Evolutionary conservation across 163 green algal species (phyloP), one percentile per base, ranked within the genome.

Genomic region (Volvox carteri): DNA sequence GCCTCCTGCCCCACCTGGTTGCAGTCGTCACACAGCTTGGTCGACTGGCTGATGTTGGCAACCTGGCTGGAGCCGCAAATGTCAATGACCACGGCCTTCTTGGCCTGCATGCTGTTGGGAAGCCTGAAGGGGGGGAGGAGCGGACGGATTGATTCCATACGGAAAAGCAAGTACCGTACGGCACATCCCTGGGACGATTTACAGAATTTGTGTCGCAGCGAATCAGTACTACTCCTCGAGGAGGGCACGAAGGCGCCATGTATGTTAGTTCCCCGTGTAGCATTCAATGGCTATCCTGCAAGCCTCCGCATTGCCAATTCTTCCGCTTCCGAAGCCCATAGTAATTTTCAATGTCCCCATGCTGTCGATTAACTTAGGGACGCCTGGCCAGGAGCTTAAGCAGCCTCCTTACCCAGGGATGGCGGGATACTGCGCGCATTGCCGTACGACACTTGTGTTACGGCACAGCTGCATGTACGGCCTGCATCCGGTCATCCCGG

Each of bases 391-490:
- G 67, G 23, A 68, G 19, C 23, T 33, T 25, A 9, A 23, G 9
- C 30, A 41, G n/a, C 30, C 23, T 37, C 5, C 88, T 65, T 74
- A 91, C 88, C 88, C 84, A 1, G 79, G 79, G 39, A 89, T 70
- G 28, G 80, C 44, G 1, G 80, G 72, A 25, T 56, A 72, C 18
- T 67, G 23, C 25, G 42, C 44, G 80, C 88, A 91, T 74, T 91
- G 88, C 46, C 30, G 41, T 68, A 91, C 81, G 58, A 86, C 80
- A 65, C 28, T 73, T 44, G 44, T 35, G 39, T 42, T 74, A 8
- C 5, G 23, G 80, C 88, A 91, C 62, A 91, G 81, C 37, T 37
- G 23, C 11, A 70, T 77, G 80, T 91, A 91, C 58, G 39, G 46
- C 41, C 56, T 30, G 88, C 88, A 91, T 58, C 74, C 80, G 0